Evolutionary conservation across 2,329 filamentous ascomycete genomes (phyloP), one percentile per base, ranked within the genome.

Genomic region (Talaromyces atroroseus): DNA sequence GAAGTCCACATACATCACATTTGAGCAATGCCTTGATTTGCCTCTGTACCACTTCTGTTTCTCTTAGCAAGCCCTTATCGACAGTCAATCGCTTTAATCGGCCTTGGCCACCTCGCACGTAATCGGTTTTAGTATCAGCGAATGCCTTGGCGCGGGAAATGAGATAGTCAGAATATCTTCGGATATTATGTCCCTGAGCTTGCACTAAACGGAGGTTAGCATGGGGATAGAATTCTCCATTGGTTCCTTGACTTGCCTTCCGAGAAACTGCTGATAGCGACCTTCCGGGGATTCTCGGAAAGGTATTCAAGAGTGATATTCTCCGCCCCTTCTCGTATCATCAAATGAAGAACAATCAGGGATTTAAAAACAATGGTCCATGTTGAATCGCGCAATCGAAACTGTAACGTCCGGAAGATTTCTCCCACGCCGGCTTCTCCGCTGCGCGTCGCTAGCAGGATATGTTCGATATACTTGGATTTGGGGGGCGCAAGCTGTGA

Each of bases 311-410:
- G 79, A 2, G 94, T 96, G 49, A 91, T 88, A 70, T 97, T 90
- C 34, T 87, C 85, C 61, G 92, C 87, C 54, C 94, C 94, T 76
- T 99, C 94, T 64, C 94, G 85, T 70, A 99, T 94, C 94, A 99
- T 97, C 60, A 97, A 78, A 72, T 99, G 94, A 48, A 95, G 85
- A 49, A 95, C 94, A 66, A 97, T 96, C 63, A 99, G 80, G 65
- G 90, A 87, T 79, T 99, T 99, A 85, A 96, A 96, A 62, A 96
- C 92, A 57, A 97, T 91, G n/a, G 94, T 99, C 94, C 94, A 99
- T 80, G 94, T 96, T 64, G 92, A 92, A 72, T 99, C 94, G 70
- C 91, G 87, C 63, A 99, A 76, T 52, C 94, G 85, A 71, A 90
- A 85, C 70, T 95, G 91, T 54, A 99, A 79, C 44, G 91, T 90